These are phyloP conservation scores for Vigna hirtella DNA, from an alignment of 306 rosid species.

Conservation along the genomic window DNA sequence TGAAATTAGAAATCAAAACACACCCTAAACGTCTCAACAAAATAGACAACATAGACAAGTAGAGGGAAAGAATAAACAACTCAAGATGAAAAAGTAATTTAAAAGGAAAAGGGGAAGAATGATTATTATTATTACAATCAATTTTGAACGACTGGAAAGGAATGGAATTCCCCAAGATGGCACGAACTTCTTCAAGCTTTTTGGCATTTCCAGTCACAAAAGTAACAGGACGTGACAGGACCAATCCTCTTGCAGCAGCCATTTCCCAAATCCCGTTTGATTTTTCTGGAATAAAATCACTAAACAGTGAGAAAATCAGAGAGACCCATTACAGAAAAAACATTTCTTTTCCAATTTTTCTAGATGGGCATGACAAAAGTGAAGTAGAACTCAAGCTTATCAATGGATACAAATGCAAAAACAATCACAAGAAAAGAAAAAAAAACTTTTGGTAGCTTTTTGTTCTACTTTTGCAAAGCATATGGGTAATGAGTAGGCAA, in stretches of 20 bases:
- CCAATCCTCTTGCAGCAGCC: conserved; percentile 66
- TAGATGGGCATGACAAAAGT: conserved; percentile 5
- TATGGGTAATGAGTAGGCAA: too few species aligned
- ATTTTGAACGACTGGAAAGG: conserved; percentile 93
- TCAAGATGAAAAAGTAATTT: background rate
- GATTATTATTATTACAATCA: conserved; percentile 57
- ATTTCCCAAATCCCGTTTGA: conserved; percentile 39
- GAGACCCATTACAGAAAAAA: background rate
- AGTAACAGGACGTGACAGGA: conserved; percentile 87
- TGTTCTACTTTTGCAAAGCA: too few species aligned
- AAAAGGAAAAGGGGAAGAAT: conserved; percentile 10
- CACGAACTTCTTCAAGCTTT: conserved; percentile 98
- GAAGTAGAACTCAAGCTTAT: background rate
- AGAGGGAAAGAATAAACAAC: background rate
- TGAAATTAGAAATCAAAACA: background rate
- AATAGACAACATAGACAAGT: background rate
- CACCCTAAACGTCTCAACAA: background rate
- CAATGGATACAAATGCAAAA: background rate
- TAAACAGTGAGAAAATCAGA: conserved; percentile 14
- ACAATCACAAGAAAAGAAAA: background rate
- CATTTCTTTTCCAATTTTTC: background rate
- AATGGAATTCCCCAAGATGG: conserved; percentile 84
- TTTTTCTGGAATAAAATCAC: conserved; percentile 38
- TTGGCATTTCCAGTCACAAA: conserved; percentile 96
- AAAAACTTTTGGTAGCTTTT: background rate